These are phyloP conservation scores for Rhodomyrtus tomentosa DNA, from an alignment of 345 rosid species.

Conservation along the genomic window DNA sequence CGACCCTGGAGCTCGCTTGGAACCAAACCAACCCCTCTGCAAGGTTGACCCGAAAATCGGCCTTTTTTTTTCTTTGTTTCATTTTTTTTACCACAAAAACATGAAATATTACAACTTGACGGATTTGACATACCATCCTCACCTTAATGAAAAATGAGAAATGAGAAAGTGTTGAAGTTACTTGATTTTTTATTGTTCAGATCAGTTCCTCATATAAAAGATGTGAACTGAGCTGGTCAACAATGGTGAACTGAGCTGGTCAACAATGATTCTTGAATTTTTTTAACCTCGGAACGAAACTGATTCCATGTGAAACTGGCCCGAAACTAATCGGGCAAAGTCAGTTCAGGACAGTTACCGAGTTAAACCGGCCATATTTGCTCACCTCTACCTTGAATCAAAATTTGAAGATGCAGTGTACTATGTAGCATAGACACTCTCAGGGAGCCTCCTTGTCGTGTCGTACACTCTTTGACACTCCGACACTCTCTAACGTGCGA, in stretches of 20 bases:
- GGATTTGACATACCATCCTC: neutral
- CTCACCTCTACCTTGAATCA: neutral
- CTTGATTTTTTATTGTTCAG: neutral
- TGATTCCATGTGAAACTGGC: neutral
- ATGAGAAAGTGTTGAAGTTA: neutral
- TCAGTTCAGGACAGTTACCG: neutral
- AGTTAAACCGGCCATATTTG: neutral
- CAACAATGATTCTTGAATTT: no score
- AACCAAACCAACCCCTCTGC: rapidly evolving
- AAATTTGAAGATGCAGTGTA: neutral
- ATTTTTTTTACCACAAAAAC: neutral
- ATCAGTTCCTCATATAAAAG: no score
- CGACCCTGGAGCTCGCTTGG: neutral
- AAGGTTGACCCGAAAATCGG: neutral
- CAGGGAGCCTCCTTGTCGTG: no score
- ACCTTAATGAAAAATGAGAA: neutral
- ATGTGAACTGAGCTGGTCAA: no score
- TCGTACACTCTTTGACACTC: no score
- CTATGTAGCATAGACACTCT: no score
- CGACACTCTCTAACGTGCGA: no score
- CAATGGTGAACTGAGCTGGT: no score
- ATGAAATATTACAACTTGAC: neutral
- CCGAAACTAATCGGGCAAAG: neutral
- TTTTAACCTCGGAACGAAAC: neutral
- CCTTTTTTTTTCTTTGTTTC: neutral